phyloP scores from a whole-genome alignment of 2,329 filamentous ascomycete genomes.

The Phaeoacremonium minimum region DNA sequence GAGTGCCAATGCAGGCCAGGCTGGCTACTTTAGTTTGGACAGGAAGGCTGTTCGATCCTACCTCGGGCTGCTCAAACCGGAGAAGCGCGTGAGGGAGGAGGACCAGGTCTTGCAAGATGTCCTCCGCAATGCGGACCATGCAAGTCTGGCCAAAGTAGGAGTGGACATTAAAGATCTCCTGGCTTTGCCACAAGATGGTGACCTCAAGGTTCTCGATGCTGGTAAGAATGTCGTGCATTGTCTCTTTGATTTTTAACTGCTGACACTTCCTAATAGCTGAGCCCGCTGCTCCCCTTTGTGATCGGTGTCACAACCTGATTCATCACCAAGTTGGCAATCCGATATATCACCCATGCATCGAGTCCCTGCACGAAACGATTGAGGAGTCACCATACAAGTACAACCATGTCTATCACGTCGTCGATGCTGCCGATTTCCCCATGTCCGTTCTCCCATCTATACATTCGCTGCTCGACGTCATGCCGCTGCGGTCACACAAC shows the following conservation, averaged over 20 bases:
- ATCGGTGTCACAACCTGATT: slow-evolving; percentile 78
- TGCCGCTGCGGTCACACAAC: slow-evolving; percentile 74
- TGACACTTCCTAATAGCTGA: too few species aligned
- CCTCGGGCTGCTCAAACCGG: slow-evolving; percentile 27
- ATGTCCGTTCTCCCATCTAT: slow-evolving; percentile 85
- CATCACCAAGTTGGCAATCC: slow-evolving; percentile 70
- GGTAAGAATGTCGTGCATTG: too few species aligned
- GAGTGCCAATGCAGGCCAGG: slow-evolving; percentile 40
- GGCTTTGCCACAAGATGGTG: too few species aligned
- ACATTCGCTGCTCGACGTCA: slow-evolving; percentile 63
- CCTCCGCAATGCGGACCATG: slow-evolving; percentile 35
- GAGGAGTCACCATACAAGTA: slow-evolving; percentile 82
- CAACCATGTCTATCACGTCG: slow-evolving; percentile 92
- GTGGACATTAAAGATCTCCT: slow-evolving; percentile 37
- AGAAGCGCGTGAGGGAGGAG: slow-evolving; percentile 23
- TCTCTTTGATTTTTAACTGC: too few species aligned
- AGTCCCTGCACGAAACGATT: slow-evolving; percentile 78
- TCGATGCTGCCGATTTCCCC: slow-evolving; percentile 95
- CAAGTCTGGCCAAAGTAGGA: slow-evolving; percentile 38
- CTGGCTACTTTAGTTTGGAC: slow-evolving; percentile 54
- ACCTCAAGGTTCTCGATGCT: too few species aligned
- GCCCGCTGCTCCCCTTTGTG: slow-evolving; percentile 66
- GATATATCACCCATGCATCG: slow-evolving; percentile 76
- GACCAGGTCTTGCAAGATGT: slow-evolving; percentile 42
- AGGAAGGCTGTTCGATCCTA: slow-evolving; percentile 49